Base-by-base conservation (phyloP, 2,329 filamentous ascomycete species). In the Lomentospora prolificans region DNA sequence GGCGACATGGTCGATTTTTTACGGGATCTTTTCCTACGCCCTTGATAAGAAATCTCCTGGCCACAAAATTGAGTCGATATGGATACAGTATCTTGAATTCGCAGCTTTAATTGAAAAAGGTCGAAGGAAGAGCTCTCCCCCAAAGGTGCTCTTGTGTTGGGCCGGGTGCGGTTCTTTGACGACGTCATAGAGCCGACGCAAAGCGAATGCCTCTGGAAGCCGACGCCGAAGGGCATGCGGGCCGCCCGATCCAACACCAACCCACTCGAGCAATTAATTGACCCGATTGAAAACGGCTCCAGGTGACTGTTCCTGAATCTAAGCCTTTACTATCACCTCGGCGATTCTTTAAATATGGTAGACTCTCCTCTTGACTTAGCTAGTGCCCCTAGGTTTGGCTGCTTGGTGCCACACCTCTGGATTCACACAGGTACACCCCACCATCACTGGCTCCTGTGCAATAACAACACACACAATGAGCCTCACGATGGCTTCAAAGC, bases 121-220 rank as follows among this genome's bases (percentile, higher is more conserved):
- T 56, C 36, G 53, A 44, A 22, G 10, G 25, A 9, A 14, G n/a
- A 24, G 14, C 44, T 12, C 50, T n/a, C 22, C 22, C 24, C 22
- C 44, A 12, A 28, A 39, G 53, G 50, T 50, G 44, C 56, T 53
- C 53, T 33, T 27, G 57, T 57, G 22, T 28, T 51, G 46, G 44
- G 30, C 19, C 22, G 44, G 50, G 53, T 51, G 59, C 59, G 57
- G 59, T 56, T 55, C 28, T 57, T 44, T 52, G 56, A 36, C 58
- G 59, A 65, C 61, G 61, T 63, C 62, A 63, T 59, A 63, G 65
- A 68, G 68, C 68, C 68, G 68, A 70, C 59, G 51, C 48, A 58
- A 58, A 54, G 41, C 57, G 57, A 57, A 51, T 44, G 22, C 53
- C 53, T 22, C 24, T 4, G 17, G 39, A 55, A 55, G 52, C 53